Evolutionary conservation across 2,329 filamentous ascomycete species (phyloP), one percentile per base, ranked within the genome.

Genomic region (Aspergillus vadensis): DNA sequence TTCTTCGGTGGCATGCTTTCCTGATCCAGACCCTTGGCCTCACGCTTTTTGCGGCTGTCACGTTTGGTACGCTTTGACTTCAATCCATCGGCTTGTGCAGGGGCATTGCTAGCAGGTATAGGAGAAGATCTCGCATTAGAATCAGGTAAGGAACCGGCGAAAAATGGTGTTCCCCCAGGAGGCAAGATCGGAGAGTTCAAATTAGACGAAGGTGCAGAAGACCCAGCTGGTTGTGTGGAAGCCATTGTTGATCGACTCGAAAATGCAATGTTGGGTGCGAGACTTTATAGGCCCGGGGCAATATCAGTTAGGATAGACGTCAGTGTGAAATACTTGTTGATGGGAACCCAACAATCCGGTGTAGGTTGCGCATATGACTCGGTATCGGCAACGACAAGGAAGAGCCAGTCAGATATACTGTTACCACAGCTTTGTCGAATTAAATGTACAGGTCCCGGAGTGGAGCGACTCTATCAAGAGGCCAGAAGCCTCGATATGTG

Each of bases 11-110:
- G 71, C n/a, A 66, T 64, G 25, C 59, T 71, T 50, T 78, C 76
- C 8, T 67, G 62, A 43, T 79, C 77, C 30, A 76, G 65, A 4
- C 77, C 76, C 62, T 79, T 79, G 30, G 77, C 74, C 60, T 78
- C 77, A 12, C 76, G 74, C 62, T 79, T 79, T 63, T 79, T 79
- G 59, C 76, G 76, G 66, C 75, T 78, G 49, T 79, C 77, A 32
- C 76, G 71, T 68, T 79, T 79, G 58, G 75, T 77, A 59, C 77
- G 70, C 58, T 79, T 79, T 27, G 74, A 70, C 41, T 72, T 72
- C 36, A 64, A 53, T 43, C 63, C 61, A 57, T 76, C 75, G 14
- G 66, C 68, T 61, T 72, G 73, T 8, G 61, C 66, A 8, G 72
- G 72, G 21, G 66, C 63, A 50, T 66, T 70, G 14, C 66, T 70